Evolutionary conservation across 257 asterid species (phyloP), one percentile per base, ranked within the genome.

Genomic region (Echites panduratus): DNA sequence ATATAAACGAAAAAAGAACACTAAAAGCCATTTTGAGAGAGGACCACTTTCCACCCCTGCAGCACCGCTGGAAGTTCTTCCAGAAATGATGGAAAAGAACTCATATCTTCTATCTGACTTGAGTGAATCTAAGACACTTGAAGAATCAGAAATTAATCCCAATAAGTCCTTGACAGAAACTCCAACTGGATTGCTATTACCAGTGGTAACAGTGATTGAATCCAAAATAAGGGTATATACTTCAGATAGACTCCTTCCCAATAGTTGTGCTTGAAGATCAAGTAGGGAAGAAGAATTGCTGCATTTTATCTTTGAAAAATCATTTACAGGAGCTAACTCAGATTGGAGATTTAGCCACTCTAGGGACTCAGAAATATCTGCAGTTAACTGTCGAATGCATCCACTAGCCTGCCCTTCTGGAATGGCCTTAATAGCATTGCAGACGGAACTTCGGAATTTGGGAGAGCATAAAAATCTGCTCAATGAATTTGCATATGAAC

Each of bases 341-440:
- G 71, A 77, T 62, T 81, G 85, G 58, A 72, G 65, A 77, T 84
- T 85, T 50, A 91, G 66, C 97, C 96, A 91, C 79, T 86, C 85
- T 52, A 94, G 81, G 64, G 97, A 86, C 73, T 91, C 93, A 70
- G 73, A 77, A 64, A 89, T 66, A 84, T 89, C 96, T 61, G 82
- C 79, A 69, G 80, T 82, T 69, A 94, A 79, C 70, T 80, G 85
- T 50, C 72, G 87, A 71, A 94, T 86, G 83, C 88, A 91, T 50
- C 85, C 96, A 77, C 96, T 84, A 47, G 91, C 90, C 84, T 89
- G 97, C 77, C 98, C 97, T 85, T 94, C 98, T 12, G 98, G 98
- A 76, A 94, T 84, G 72, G 90, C 81, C 79, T 84, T 85, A 68
- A 87, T 80, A 76, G 96, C 96, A 62, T 80, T 91, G 76, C 88